phyloP scores from a whole-genome alignment of 2,329 filamentous ascomycete genomes.

The Didymella glomerata region DNA sequence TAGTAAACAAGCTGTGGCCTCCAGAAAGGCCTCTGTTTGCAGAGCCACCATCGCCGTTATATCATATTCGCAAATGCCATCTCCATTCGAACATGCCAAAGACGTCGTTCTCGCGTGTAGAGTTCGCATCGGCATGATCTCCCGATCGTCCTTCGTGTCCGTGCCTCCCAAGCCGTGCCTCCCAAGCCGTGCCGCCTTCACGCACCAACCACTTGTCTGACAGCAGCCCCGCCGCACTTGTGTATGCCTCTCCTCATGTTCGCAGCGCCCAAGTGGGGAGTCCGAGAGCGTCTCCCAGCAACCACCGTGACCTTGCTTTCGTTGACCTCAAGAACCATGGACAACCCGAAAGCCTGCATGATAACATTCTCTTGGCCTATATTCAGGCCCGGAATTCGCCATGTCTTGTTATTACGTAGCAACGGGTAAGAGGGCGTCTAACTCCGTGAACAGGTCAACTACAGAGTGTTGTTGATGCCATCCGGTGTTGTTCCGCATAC shows the following conservation, averaged over 20 bases:
- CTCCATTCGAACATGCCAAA: conserved; percentile 4
- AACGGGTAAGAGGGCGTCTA: neutral
- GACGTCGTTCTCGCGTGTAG: conserved; percentile 11
- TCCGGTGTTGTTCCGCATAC: neutral
- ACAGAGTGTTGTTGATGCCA: neutral
- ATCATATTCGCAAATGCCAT: conserved; percentile 13
- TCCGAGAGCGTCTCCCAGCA: conserved; percentile 16
- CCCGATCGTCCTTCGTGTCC: conserved; percentile 19
- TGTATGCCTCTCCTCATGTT: conserved; percentile 18
- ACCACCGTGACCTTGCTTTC: conserved; percentile 20
- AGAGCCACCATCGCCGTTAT: neutral
- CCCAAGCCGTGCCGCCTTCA: conserved; percentile 14
- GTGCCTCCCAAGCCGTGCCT: conserved; percentile 16
- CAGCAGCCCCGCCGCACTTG: conserved; percentile 11
- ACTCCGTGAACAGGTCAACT: neutral
- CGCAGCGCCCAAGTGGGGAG: conserved; percentile 19
- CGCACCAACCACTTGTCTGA: conserved; percentile 19
- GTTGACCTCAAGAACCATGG: conserved; percentile 14
- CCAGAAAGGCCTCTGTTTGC: neutral
- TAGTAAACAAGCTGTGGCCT: neutral
- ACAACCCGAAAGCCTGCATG: conserved; percentile 9
- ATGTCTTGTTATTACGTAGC: neutral
- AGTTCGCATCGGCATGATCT: conserved; percentile 21
- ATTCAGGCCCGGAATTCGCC: neutral
- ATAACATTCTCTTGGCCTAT: neutral